phyloP scores from a whole-genome alignment of 2,329 filamentous ascomycete species.

The Ciborinia camelliae region DNA sequence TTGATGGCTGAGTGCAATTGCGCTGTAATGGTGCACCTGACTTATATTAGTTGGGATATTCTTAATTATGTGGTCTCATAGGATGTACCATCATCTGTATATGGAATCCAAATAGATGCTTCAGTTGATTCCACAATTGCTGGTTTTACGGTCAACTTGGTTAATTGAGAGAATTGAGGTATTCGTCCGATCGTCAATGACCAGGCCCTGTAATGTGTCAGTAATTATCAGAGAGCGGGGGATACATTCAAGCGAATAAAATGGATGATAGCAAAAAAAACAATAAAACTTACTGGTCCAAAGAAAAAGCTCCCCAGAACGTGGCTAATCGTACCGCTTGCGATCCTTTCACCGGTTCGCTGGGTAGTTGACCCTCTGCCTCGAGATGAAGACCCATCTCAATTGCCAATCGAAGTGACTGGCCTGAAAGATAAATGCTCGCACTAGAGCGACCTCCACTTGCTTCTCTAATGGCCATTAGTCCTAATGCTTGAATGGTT shows the following conservation, averaged over 20 bases:
- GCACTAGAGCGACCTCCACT: slow-evolving; percentile 68
- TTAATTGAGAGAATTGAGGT: slow-evolving; percentile 57
- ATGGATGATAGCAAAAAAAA: slow-evolving; percentile 50
- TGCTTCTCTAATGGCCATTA: slow-evolving; percentile 72
- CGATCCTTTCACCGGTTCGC: slow-evolving; percentile 37
- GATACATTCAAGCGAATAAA: background rate
- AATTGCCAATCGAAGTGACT: slow-evolving; percentile 66
- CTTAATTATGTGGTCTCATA: background rate
- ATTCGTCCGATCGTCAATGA: slow-evolving; percentile 61
- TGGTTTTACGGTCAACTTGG: slow-evolving; percentile 56
- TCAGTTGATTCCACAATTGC: slow-evolving; percentile 59
- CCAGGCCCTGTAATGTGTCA: slow-evolving; percentile 52
- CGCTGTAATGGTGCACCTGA: slow-evolving; percentile 48
- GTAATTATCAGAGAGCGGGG: slow-evolving; percentile 33
- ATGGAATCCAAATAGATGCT: slow-evolving; percentile 49
- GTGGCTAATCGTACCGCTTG: slow-evolving; percentile 47
- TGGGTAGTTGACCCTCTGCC: slow-evolving; percentile 15
- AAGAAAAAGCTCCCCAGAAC: slow-evolving; percentile 45
- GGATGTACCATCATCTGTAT: slow-evolving; percentile 35
- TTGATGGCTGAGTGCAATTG: slow-evolving; percentile 61
- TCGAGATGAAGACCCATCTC: slow-evolving; percentile 38
- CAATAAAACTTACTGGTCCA: slow-evolving; percentile 53
- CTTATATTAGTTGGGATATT: background rate
- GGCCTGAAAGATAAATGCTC: slow-evolving; percentile 68
- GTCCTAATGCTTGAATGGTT: slow-evolving; percentile 68